Evolutionary conservation across 331 rosid genomes (phyloP), one percentile per base, ranked within the genome.

Genomic region (Malus hybrid): DNA sequence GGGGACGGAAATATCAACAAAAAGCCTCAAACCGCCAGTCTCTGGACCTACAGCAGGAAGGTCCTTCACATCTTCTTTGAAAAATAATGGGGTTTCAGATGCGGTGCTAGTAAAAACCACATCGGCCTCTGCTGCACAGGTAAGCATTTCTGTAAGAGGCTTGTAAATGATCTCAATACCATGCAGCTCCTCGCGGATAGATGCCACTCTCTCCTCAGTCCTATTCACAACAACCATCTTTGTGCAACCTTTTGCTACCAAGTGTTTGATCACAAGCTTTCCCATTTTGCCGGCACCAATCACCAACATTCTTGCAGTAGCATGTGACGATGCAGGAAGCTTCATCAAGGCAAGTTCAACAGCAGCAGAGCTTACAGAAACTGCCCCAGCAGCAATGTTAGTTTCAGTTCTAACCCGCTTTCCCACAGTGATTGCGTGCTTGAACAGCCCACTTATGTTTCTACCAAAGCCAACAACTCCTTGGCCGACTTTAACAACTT

Each of bases 201-300:
- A 90, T 46, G 86, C 82, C 69, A 94, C 97, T 85, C 93, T 86
- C 78, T 92, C 96, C 86, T 94, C 97, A 3, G 89, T 82, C 75
- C 99, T 86, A 78, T 94, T 94, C 73, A 92, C 97, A 74, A 94
- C 96, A 64, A 94, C 92, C 93, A 92, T 87, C 83, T 81, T 87
- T 70, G 78, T 84, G 80, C 97, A 90, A 65, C 99, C 97, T 88
- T 94, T 94, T 56, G 99, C 90, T 10, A 83, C 95, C 90, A 91
- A 86, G 83, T 94, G 99, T 78, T 92, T 94, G 77, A 94, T 94
- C 65, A 94, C 97, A 74, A 94, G 95, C 83, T 94, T 94, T 61
- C 97, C 99, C 99, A 94, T 94, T 89, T 94, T 94, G 34, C 99
- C 99, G 28, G 96, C 97, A 83, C 99, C 99, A 28, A 94, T 79